phyloP scores from a whole-genome alignment of 306 rosid genomes.

The Rubus parviflorus region DNA sequence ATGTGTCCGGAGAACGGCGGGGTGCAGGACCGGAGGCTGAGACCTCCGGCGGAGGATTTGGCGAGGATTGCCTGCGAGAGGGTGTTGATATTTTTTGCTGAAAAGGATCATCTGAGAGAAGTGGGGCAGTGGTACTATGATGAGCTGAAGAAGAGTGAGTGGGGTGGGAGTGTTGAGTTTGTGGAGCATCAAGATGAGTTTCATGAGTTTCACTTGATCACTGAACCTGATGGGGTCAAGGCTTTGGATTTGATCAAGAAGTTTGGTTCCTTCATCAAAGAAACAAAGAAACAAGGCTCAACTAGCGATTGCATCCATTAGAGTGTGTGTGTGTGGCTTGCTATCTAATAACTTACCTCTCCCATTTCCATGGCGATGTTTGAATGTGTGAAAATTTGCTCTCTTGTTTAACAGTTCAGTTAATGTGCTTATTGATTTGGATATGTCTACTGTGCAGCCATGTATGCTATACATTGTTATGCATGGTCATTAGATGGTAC shows the following conservation, averaged over 20 bases:
- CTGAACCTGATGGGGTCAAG: background rate
- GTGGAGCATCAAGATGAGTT: conserved; percentile 9
- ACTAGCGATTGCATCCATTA: background rate
- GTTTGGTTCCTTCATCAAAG: conserved; percentile 4
- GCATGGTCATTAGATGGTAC: too few relatives aligned
- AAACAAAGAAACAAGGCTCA: background rate
- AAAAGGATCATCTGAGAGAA: conserved; percentile 10
- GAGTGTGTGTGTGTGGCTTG: background rate
- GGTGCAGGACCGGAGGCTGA: conserved; percentile 32
- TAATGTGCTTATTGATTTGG: too few relatives aligned
- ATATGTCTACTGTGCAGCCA: too few relatives aligned
- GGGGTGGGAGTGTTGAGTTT: conserved; percentile 10
- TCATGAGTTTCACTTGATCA: conserved; percentile 11
- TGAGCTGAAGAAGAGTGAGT: conserved; percentile 15
- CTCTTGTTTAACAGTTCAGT: too few relatives aligned
- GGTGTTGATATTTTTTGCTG: conserved; percentile 31
- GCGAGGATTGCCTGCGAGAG: conserved; percentile 3
- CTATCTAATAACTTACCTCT: background rate
- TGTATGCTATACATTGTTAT: too few relatives aligned
- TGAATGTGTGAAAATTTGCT: too few relatives aligned
- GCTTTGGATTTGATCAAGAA: conserved; percentile 1
- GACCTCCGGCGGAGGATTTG: conserved; percentile 31
- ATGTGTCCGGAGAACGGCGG: conserved; percentile 18
- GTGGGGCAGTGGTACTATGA: conserved; percentile 7
- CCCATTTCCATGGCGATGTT: background rate